Evolutionary conservation across 768 basidiomycete species (phyloP).

Genomic region (Lactarius vividus): DNA sequence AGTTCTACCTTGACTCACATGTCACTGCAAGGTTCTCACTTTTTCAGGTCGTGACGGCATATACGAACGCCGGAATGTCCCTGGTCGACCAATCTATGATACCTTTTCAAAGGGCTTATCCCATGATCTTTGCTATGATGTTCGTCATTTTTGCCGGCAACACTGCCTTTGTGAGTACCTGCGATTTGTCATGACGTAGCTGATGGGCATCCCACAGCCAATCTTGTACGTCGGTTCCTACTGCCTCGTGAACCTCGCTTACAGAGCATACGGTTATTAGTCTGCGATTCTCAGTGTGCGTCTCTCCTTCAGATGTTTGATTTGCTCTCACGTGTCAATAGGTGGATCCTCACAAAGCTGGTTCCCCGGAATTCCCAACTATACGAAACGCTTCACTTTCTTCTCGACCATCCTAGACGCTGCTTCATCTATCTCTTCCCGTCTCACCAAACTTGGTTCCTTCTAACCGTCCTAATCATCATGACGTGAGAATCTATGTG

Average conservation of each 20-base stretch:
- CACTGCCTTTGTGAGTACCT: constrained; percentile 78
- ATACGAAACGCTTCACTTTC: constrained; percentile 81
- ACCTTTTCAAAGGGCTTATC: constrained; percentile 84
- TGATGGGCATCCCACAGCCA: constrained; percentile 47
- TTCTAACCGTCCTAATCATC: constrained; percentile 61
- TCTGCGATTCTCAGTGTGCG: constrained; percentile 80
- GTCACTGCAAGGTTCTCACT: constrained; percentile 62
- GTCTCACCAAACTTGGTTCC: constrained; percentile 92
- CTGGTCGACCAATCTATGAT: constrained; percentile 89
- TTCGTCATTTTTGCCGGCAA: constrained; percentile 88
- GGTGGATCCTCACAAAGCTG: constrained; percentile 70
- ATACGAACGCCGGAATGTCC: constrained; percentile 86
- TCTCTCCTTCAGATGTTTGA: neutral
- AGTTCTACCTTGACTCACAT: neutral
- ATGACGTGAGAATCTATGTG: constrained; percentile 55
- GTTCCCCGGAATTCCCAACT: constrained; percentile 57
- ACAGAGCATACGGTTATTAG: constrained; percentile 38
- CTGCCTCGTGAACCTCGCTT: neutral
- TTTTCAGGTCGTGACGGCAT: constrained; percentile 84
- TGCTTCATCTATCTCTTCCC: constrained; percentile 92
- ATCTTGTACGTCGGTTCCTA: constrained; percentile 63
- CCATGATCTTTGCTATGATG: constrained; percentile 69
- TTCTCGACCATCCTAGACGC: constrained; percentile 91
- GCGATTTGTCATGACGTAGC: constrained; percentile 2
- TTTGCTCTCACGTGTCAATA: constrained; percentile 34